phyloP scores from a whole-genome alignment of 768 basidiomycete genomes.

The Boletus speciosus region DNA sequence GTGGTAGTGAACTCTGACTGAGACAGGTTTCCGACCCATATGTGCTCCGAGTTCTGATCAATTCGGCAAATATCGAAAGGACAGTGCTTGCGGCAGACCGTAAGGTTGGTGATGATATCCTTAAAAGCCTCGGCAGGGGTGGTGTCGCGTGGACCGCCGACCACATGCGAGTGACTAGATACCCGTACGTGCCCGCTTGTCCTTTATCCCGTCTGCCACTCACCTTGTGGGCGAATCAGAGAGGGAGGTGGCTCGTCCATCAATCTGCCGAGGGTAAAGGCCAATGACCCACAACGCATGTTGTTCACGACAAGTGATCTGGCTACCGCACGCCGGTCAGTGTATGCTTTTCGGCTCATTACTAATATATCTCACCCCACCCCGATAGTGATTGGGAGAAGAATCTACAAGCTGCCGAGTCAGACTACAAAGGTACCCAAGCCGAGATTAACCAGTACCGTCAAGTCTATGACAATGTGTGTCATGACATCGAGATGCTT shows the following conservation, averaged over 20 bases:
- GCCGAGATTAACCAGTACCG: constrained; percentile 28
- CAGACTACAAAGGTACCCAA: constrained; percentile 31
- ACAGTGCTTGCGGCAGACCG: constrained; percentile 64
- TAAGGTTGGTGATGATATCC: constrained; percentile 54
- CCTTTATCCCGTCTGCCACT: neutral
- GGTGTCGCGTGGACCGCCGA: constrained; percentile 65
- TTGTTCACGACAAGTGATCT: constrained; percentile 54
- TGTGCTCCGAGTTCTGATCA: constrained; percentile 80
- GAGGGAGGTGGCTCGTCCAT: constrained; percentile 66
- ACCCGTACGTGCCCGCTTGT: constrained; percentile 43
- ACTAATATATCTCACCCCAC: neutral
- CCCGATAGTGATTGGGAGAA: constrained; percentile 45
- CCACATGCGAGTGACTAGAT: constrained; percentile 59
- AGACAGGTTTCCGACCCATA: constrained; percentile 69
- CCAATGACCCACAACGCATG: constrained; percentile 39
- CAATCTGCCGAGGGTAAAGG: constrained; percentile 30
- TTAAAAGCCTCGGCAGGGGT: constrained; percentile 42
- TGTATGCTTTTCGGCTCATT: constrained; percentile 1
- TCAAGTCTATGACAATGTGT: constrained; percentile 28
- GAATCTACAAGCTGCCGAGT: constrained; percentile 38
- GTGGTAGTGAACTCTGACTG: neutral
- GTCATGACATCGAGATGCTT: constrained; percentile 31
- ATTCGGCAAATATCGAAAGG: constrained; percentile 66
- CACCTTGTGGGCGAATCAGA: constrained; percentile 32
- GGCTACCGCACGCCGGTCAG: constrained; percentile 46